These are phyloP conservation scores for Skeletonema potamos DNA, from an alignment of 108 stramenopile genomes.

Conservation along the genomic window DNA sequence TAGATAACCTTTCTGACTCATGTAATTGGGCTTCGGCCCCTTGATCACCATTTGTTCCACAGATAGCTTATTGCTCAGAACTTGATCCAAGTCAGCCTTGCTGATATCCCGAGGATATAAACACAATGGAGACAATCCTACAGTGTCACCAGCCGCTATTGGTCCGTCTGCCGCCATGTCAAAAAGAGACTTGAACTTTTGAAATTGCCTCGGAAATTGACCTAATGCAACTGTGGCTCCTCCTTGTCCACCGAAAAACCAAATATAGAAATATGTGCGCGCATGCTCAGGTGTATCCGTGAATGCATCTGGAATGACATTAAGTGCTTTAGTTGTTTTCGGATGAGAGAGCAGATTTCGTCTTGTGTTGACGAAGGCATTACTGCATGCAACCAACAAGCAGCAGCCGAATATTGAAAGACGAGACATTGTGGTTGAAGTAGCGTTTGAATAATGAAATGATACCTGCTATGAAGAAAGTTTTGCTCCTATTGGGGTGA, in stretches of 20 bases:
- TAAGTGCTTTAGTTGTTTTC: background rate
- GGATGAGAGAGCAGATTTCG: background rate
- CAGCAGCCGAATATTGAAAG: background rate
- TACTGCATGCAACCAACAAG: background rate
- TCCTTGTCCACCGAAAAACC: slow-evolving; percentile 79
- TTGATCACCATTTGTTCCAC: slow-evolving; percentile 64
- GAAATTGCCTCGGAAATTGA: slow-evolving; percentile 62
- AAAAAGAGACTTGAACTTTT: slow-evolving; percentile 40
- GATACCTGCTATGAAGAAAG: too few relatives aligned
- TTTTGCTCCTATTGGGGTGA: too few relatives aligned
- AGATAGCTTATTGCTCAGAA: slow-evolving; percentile 58
- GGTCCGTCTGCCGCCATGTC: slow-evolving; percentile 48
- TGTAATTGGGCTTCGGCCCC: slow-evolving; percentile 64
- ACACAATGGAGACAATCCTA: slow-evolving; percentile 63
- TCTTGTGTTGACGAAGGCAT: background rate
- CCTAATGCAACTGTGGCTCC: slow-evolving; percentile 56
- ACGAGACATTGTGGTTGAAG: background rate
- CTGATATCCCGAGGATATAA: slow-evolving; percentile 68
- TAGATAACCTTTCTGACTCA: slow-evolving; percentile 61
- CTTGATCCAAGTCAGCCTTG: slow-evolving; percentile 52
- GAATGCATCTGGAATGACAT: slow-evolving; percentile 29
- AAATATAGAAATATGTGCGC: slow-evolving; percentile 42
- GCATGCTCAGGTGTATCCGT: slow-evolving; percentile 22
- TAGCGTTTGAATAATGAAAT: too few relatives aligned
- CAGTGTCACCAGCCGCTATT: slow-evolving; percentile 44